Base-by-base conservation (phyloP, 306 rosid genomes). In the Oemleria cerasiformis region DNA sequence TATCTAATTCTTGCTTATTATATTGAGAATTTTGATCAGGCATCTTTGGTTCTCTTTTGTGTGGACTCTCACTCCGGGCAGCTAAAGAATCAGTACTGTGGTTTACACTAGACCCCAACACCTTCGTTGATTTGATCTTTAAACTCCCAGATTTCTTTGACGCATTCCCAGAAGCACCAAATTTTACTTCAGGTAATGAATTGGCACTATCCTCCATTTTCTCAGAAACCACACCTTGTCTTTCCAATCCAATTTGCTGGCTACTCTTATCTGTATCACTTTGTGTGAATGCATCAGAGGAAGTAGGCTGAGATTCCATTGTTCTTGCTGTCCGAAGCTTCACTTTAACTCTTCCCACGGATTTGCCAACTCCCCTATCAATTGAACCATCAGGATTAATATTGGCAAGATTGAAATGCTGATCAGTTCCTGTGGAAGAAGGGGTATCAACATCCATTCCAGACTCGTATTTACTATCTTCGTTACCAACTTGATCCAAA, bases 221-320 rank as follows among this genome's bases (percentile, higher is more conserved):
- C 50, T 92, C 96, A 0, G 79, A 59, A 73, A 65, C 76, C 4
- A 71, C 34, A 68, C 83, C 71, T 39, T 78, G 88, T 71, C 68
- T 92, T 36, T 86, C 94, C 68, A 84, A 84, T 48, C 91, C 89
- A 48, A 81, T 77, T 68, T 84, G 96, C 70, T 80, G 94, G 78
- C 94, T 85, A 74, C 94, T 93, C 85, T 80, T 87, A 57, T 90
- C 98, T 23, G 98, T 89, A 71, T 89, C 98, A 74, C 97, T 91
- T 38, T 84, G 91, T 5, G 95, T 77, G 44, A 80, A 90, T 58
- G 86, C 92, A 79, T 92, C 96, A 1, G 93, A 88, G 55, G 92
- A 85, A 53, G 86, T 83, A 19, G 80, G 85, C 57, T 90, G 94
- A 49, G 94, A 77, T 49, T 87, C 98, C 80, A 86, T 64, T 47